Base-by-base conservation (phyloP, 768 basidiomycete genomes). In the Hygrophoropsis aurantiaca region DNA sequence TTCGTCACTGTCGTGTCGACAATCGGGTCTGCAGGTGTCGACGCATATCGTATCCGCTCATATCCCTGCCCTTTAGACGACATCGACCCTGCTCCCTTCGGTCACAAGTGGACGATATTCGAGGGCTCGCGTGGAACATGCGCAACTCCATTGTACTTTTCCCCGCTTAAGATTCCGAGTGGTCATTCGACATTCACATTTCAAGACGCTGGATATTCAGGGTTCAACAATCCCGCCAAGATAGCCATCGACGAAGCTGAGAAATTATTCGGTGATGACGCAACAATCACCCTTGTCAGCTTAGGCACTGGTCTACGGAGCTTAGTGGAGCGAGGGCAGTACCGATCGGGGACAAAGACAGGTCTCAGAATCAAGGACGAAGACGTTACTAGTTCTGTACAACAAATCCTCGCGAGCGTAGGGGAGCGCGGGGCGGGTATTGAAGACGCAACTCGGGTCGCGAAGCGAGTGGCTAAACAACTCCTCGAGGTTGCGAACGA, bases 401-500 rank as follows among this genome's bases (percentile, higher is more conserved):
- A n/a, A n/a, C n/a, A n/a, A n/a, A n/a, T n/a, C n/a, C n/a, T n/a
- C n/a, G n/a, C n/a, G n/a, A n/a, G n/a, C n/a, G n/a, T n/a, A n/a
- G n/a, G n/a, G n/a, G n/a, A n/a, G n/a, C n/a, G n/a, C n/a, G n/a
- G n/a, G n/a, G n/a, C n/a, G n/a, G n/a, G n/a, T n/a, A n/a, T n/a
- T n/a, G n/a, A n/a, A n/a, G n/a, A n/a, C n/a, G n/a, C n/a, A n/a
- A n/a, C n/a, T n/a, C 40, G 26, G 21, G 3, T 40, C 11, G 40
- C 40, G 26, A 40, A 23, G 7, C 16, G 9, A 21, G n/a, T 40
- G 16, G 40, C 40, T 15, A 40, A 40, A 40, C 40, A 40, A 40
- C 40, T 40, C 19, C 40, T 18, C 40, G 40, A 40, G 7, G 40
- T 40, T 40, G 40, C 40, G 40, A 40, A 16, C 40, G 40, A 40